Evolutionary conservation across 768 basidiomycete species (phyloP).

Genomic region (Boletus tylopilopsis): DNA sequence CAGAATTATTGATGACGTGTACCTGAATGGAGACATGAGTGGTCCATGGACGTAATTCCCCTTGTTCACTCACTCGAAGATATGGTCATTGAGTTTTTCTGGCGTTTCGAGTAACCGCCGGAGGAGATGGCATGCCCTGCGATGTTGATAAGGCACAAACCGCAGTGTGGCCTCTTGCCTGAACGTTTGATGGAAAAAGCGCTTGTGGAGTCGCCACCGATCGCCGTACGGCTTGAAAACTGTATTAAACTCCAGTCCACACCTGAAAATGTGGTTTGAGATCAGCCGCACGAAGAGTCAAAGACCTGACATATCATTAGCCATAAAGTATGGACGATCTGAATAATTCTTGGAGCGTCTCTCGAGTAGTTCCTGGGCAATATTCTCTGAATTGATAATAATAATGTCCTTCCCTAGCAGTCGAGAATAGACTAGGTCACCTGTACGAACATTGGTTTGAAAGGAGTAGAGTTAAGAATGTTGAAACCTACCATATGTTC

Average conservation of each 20-base stretch:
- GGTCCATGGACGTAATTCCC: too few species aligned
- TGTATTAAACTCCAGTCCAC: slow-evolving; percentile 7
- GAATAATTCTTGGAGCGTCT: not conserved
- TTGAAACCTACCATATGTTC: not conserved
- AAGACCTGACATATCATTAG: not conserved
- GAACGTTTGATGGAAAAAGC: slow-evolving; percentile 14
- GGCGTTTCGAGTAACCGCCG: too few species aligned
- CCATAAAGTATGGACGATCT: not conserved
- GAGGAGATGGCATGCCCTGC: too few species aligned
- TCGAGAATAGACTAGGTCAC: not conserved
- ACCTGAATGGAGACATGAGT: not conserved
- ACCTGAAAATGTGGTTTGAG: not conserved
- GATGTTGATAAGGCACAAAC: slow-evolving; percentile 22
- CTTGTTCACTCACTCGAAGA: too few species aligned
- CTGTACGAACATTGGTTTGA: not conserved
- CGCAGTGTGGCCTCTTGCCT: slow-evolving; percentile 5
- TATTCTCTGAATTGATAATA: not conserved
- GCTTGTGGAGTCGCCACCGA: slow-evolving; percentile 17
- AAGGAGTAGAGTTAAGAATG: not conserved
- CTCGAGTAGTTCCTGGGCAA: not conserved
- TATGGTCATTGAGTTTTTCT: too few species aligned
- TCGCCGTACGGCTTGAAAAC: slow-evolving; percentile 16
- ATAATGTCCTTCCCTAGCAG: not conserved
- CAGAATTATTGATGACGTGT: not conserved
- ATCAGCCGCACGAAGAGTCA: not conserved